Base-by-base conservation (phyloP, 768 basidiomycete species). In the Boletales sp. region DNA sequence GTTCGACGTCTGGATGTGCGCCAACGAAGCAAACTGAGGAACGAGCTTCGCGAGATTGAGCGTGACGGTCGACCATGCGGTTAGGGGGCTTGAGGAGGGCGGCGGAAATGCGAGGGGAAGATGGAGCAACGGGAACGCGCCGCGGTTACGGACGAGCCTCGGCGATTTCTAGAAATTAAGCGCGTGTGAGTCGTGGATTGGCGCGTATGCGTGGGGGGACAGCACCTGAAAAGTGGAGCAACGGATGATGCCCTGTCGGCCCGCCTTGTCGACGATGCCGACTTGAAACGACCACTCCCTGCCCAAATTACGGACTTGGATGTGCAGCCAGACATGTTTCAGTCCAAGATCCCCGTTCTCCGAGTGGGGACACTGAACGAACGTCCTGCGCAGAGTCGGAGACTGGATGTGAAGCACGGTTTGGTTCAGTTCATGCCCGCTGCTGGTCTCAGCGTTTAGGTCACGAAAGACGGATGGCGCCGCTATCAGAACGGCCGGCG, bases 201-300 rank as follows among this genome's bases (percentile, higher is more conserved):
- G 34, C 34, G 18, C 31, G 43, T 31, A 30, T 17, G 34, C 21
- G 13, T 18, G 32, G 19, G 38, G 42, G 29, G 19, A 37, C 19
- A 36, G 51, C 54, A 91, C 89, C 85, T 90, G 89, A 55, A 91
- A 91, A 7, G 90, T 90, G 19, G 87, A 87, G 55, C 83, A 77
- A 31, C 88, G 74, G 32, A 89, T 63, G 44, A 79, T 65, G 3
- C 89, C 88, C 54, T 71, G 71, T 50, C 78, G 73, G 13, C 82
- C 81, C 12, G 67, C 64, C 47, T 75, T 76, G 70, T 91, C 89
- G 47, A 83, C 79, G 27, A 91, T 58, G 7, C 87, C 88, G 15
- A 89, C 74, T 67, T 90, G 87, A 54, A 90, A 81, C 14, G 83
- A 77, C 85, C 86, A 90, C 52, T 83, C 80, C 48, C 79, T 73